Evolutionary conservation across 208 protist genomes (phyloP), one percentile per base, ranked within the genome.

Genomic region (Leishmania tropica): DNA sequence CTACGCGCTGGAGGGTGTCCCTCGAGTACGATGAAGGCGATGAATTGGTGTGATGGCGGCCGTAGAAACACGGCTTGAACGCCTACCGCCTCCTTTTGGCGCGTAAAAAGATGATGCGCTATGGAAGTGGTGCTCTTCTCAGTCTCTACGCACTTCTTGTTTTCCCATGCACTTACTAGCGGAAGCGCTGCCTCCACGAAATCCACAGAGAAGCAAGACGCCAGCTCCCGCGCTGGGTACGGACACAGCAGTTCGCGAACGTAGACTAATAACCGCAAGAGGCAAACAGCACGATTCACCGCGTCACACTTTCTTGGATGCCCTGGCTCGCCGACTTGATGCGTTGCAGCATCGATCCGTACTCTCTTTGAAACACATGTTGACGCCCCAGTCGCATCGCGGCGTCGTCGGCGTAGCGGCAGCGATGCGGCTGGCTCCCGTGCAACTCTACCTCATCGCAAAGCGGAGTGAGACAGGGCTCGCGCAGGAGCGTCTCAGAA

Each of bases 221-320:
- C 6, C 8, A 51, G 42, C 45, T 28, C 45, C 7, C 31, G 62
- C 31, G 31, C 62, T 13, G 31, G 31, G 11, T 40, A 1, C 11
- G 31, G 31, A 42, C 31, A 68, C n/a, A 68, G 62, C 10, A 68
- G 62, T 35, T 40, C 51, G 70, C 54, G 2, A 10, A 35, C 21
- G 11, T 47, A 62, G 17, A 15, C 42, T 21, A 24, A 54, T 40
- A 76, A 72, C 21, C 24, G 17, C 24, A 48, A 40, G 31, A 58
- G 31, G 71, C 35, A 11, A 21, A 37, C 10, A 24, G 35, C n/a
- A 17, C 19, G 53, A 21, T 0, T 83, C 67, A 86, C 28, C 83
- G 83, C 56, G 83, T 84, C 28, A 86, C 78, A 35, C 81, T 82
- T 51, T 87, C 81, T 58, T 88, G 89, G 51, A 96, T 96, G 19